phyloP scores from a whole-genome alignment of 2,329 filamentous ascomycete genomes.

The Trichoderma atrobrunneum region DNA sequence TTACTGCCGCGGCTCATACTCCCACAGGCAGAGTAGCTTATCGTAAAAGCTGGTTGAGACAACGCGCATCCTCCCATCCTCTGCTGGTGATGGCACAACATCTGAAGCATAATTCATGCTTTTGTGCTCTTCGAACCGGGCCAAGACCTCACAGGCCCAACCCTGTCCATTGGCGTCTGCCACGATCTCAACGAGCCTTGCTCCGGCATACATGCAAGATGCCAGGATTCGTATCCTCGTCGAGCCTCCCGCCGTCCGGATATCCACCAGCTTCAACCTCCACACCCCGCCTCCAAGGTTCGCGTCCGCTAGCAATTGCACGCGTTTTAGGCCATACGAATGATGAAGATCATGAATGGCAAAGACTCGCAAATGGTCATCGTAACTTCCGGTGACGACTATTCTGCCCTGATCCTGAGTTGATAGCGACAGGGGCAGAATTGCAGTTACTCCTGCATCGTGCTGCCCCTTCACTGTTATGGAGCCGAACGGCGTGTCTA shows the following conservation, averaged over 20 bases:
- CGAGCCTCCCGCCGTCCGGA: conserved; percentile 26
- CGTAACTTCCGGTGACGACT: conserved; percentile 85
- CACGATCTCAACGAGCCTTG: conserved; percentile 57
- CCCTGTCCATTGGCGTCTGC: conserved; percentile 34
- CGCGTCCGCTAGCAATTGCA: conserved; percentile 58
- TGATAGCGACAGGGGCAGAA: conserved; percentile 62
- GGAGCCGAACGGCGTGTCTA: conserved; percentile 27
- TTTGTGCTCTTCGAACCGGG: conserved; percentile 76
- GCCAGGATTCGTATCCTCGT: conserved; percentile 59
- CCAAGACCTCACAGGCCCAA: conserved; percentile 65
- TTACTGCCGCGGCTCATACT: conserved; percentile 26
- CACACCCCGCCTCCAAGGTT: conserved; percentile 82
- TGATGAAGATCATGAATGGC: conserved; percentile 43
- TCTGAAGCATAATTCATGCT: conserved; percentile 96
- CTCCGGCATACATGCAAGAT: conserved; percentile 92
- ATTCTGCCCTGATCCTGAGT: conserved; percentile 48
- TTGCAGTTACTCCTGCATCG: conserved; percentile 81
- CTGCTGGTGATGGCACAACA: conserved; percentile 33
- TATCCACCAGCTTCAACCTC: conserved; percentile 65
- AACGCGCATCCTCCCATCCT: conserved; percentile 37
- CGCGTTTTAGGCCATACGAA: conserved; percentile 41
- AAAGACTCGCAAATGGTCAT: conserved; percentile 74
- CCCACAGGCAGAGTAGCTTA: conserved; percentile 66
- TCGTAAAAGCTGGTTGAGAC: conserved; percentile 79
- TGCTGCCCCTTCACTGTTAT: conserved; percentile 51